These are phyloP conservation scores for Melastoma malabathricum DNA, from an alignment of 345 rosid species.

Conservation along the genomic window DNA sequence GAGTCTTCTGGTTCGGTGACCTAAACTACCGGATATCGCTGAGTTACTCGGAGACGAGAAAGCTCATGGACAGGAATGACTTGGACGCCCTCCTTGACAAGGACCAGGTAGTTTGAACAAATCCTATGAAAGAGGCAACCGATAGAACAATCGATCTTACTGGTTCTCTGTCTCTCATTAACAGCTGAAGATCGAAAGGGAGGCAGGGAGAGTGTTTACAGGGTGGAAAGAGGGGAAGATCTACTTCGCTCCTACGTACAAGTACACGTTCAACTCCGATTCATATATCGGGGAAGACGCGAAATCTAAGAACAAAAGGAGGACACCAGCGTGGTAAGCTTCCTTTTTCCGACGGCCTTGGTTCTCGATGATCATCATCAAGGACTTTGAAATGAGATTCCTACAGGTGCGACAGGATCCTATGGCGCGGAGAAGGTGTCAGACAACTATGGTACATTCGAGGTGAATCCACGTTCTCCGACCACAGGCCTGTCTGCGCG, in stretches of 20 bases:
- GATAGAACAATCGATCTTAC: background rate
- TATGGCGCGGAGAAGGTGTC: slow-evolving; percentile 76
- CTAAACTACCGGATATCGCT: slow-evolving; percentile 85
- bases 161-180: slow-evolving; percentile 1
- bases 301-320: slow-evolving; percentile 55
- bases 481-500: slow-evolving; percentile 77
- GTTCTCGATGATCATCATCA: no score
- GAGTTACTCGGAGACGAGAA: slow-evolving; percentile 63
- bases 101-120: slow-evolving; percentile 54
- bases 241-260: slow-evolving; percentile 82
- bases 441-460: slow-evolving; percentile 43
- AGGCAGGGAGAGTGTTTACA: slow-evolving; percentile 72
- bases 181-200: slow-evolving; percentile 85
- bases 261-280: slow-evolving; percentile 75
- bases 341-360: background rate
- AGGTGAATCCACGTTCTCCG: slow-evolving; percentile 64
- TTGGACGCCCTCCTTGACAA: slow-evolving; percentile 65
- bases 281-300: slow-evolving; percentile 58
- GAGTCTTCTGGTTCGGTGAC: slow-evolving; percentile 87
- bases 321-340: slow-evolving; percentile 93
- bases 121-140: no score
- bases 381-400: background rate
- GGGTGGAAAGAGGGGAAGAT: slow-evolving; percentile 94
- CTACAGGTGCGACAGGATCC: slow-evolving; percentile 84
- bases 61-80: slow-evolving; percentile 36